These are phyloP conservation scores for Leptographium lundbergii DNA, from an alignment of 2,329 filamentous ascomycete species.

Conservation along the genomic window DNA sequence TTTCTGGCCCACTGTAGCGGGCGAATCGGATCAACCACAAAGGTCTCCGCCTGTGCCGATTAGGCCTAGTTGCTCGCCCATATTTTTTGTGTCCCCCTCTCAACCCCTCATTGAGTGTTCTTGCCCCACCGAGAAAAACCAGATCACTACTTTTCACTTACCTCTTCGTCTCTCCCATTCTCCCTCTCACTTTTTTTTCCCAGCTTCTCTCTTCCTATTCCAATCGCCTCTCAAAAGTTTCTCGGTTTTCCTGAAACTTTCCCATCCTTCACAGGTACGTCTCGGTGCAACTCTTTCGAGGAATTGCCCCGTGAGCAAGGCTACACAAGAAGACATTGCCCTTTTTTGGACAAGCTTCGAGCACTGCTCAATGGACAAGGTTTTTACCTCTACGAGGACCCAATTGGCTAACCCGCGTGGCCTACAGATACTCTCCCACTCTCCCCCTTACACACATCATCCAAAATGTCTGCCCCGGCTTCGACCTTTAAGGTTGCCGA, in stretches of 20 bases:
- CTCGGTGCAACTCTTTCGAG: not conserved
- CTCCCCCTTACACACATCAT: not conserved
- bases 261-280: not conserved
- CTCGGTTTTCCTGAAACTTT: not conserved
- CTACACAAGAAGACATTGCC: not conserved
- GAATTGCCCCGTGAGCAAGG: not conserved
- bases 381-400: not conserved
- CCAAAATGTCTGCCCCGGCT: conserved; percentile 63
- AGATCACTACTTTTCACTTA: not conserved
- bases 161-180: not conserved
- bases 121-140: conserved; percentile 3
- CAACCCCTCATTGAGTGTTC: conserved; percentile 1
- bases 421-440: not conserved
- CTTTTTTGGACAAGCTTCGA: not conserved
- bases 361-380: no score
- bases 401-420: not conserved
- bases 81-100: not conserved
- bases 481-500: conserved; percentile 97
- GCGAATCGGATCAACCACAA: not conserved
- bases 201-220: conserved; percentile 3
- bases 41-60: not conserved
- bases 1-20: no score
- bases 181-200: conserved; percentile 3
- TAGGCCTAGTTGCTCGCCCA: not conserved
- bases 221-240: conserved; percentile 12